A percentile compares a stretch with the other conserved stretches of the same genome.
Evolutionary conservation across 83 land plant genomes (phyloP).

Genomic region (Diphasiastrum complanatum): DNA sequence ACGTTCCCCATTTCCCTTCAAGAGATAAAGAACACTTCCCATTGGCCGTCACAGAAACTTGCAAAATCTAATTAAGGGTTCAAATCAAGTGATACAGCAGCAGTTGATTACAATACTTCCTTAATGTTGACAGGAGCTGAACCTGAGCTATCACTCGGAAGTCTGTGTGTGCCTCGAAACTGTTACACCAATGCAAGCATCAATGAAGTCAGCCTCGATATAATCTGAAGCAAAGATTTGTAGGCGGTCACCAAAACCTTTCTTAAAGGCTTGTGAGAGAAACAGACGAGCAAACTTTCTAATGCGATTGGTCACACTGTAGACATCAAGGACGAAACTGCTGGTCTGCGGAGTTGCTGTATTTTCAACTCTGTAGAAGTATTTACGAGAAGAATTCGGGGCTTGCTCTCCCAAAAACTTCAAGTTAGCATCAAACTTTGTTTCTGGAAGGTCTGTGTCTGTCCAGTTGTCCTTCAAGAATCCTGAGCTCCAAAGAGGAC

Average conservation of each 20-base stretch:
- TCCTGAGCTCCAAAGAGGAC: slow-evolving; percentile 51
- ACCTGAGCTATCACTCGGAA: too few species aligned
- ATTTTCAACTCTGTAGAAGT: slow-evolving; percentile 82
- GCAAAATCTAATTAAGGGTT: too few species aligned
- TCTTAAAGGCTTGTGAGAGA: slow-evolving; percentile 51
- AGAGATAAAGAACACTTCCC: too few species aligned
- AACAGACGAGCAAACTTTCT: slow-evolving; percentile 59
- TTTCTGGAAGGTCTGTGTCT: slow-evolving; percentile 74
- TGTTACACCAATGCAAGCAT: slow-evolving; percentile 74
- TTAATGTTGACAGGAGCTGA: too few species aligned
- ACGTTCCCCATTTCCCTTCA: too few species aligned
- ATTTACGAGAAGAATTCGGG: slow-evolving; percentile 42
- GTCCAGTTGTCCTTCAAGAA: slow-evolving; percentile 73
- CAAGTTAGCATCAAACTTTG: slow-evolving; percentile 73
- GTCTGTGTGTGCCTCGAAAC: slow-evolving; percentile 17
- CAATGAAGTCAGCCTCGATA: slow-evolving; percentile 65
- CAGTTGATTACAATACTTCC: too few species aligned
- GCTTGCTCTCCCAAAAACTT: slow-evolving; percentile 49
- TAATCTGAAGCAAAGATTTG: slow-evolving; percentile 83
- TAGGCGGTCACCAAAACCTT: slow-evolving; percentile 49
- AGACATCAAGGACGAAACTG: slow-evolving; percentile 56
- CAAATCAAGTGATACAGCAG: too few species aligned
- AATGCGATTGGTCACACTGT: slow-evolving; percentile 64
- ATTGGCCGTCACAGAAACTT: too few species aligned
- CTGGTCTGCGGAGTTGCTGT: slow-evolving; percentile 71